Conservation (phyloP, 768 basidiomycete genomes). For the Auricularia sp. region DNA sequence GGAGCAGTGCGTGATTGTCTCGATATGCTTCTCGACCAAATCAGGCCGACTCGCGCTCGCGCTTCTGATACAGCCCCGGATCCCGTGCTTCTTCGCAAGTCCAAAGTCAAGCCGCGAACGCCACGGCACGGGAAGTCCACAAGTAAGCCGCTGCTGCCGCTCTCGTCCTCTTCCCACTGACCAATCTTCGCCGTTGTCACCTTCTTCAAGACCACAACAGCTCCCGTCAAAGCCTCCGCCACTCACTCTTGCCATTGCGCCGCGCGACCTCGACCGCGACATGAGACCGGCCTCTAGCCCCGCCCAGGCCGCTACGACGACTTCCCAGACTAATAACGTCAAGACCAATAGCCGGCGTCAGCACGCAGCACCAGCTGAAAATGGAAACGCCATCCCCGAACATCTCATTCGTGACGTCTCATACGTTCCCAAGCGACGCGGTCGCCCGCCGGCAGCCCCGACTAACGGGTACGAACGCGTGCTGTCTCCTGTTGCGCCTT, state of each 20-base stretch:
- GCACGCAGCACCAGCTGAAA: neutral
- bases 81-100: neutral
- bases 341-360: neutral
- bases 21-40: neutral
- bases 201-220: no score
- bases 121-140: no score
- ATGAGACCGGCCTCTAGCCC: neutral
- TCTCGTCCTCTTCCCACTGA: no score
- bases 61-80: neutral
- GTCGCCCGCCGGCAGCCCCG: neutral
- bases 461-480: neutral
- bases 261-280: neutral
- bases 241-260: neutral
- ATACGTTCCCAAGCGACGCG: neutral
- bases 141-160: no score
- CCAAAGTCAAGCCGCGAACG: no score
- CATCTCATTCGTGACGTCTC: neutral
- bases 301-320: neutral
- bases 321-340: neutral
- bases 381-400: neutral
- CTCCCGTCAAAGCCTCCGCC: no score
- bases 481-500: neutral
- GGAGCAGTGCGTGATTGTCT: neutral
- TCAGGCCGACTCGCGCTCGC: neutral
- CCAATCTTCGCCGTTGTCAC: no score